A percentile compares a stretch with the other conserved stretches of the same genome.
Evolutionary conservation across 1,284 basidiomycete species (phyloP).

Genomic region (Kalmanozyma brasiliensis): DNA sequence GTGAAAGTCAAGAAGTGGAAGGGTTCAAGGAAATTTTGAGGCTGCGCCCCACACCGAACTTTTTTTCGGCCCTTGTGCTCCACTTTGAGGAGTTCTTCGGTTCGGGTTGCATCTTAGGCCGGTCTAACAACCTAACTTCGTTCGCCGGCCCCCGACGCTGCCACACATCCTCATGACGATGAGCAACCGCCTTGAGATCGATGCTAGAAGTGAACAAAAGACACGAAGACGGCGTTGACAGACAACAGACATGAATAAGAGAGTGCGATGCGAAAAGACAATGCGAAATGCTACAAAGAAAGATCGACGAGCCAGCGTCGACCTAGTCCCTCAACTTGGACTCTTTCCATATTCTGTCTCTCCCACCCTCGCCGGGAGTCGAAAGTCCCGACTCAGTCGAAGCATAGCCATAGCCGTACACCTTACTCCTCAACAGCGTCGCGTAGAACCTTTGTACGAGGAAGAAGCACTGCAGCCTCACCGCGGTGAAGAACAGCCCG

Average conservation of each 20-base stretch:
- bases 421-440: conserved; percentile 22
- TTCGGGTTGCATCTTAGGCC: neutral
- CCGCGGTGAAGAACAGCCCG: conserved; percentile 38
- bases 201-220: too few relatives aligned
- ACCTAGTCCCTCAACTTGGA: conserved; percentile 32
- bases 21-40: conserved; percentile 9
- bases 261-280: neutral
- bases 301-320: conserved; percentile 23
- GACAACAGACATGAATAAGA: too few relatives aligned
- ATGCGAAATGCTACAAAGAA: conserved; percentile 5
- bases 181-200: neutral
- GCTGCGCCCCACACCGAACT: neutral
- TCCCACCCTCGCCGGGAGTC: conserved; percentile 11
- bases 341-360: conserved; percentile 32
- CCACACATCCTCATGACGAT: neutral
- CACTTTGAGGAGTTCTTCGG: conserved; percentile 4
- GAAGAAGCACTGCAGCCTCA: conserved; percentile 51
- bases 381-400: conserved; percentile 13
- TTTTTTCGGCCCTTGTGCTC: conserved; percentile 1
- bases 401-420: conserved; percentile 35
- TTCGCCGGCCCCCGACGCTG: neutral
- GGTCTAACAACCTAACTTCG: neutral
- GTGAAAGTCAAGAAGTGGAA: neutral
- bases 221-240: too few relatives aligned
- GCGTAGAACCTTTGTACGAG: conserved; percentile 39